Percentiles rank a stretch among this genome's conserved stretches.
These are phyloP conservation scores for Mortierella sp. DNA, from an alignment of 371 early-diverging fungal species.

Conservation along the genomic window DNA sequence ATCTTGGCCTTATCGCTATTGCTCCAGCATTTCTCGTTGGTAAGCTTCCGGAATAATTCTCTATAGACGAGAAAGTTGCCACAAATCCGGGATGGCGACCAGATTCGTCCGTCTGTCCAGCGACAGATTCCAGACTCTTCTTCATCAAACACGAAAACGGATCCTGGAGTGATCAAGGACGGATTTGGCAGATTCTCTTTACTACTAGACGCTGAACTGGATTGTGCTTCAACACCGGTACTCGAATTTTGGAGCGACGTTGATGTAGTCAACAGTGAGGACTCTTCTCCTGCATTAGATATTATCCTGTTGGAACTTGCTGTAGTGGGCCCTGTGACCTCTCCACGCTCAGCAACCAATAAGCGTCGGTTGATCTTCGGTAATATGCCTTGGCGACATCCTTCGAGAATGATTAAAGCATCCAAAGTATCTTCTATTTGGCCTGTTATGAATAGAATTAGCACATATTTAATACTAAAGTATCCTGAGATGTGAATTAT, in stretches of 20 bases:
- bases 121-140: constrained; percentile 87
- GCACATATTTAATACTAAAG: not conserved
- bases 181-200: constrained; percentile 3
- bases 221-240: not conserved
- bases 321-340: constrained; percentile 63
- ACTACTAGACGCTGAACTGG: not conserved
- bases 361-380: constrained; percentile 81
- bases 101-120: constrained; percentile 92
- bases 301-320: not conserved
- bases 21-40: constrained; percentile 40
- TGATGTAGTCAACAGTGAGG: not conserved
- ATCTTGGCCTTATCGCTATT: constrained; percentile 28
- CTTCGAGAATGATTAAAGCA: constrained; percentile 87
- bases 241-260: too few species aligned
- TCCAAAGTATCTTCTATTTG: constrained; percentile 84
- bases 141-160: constrained; percentile 91
- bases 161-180: constrained; percentile 61
- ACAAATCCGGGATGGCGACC: constrained; percentile 87
- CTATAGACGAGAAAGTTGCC: constrained; percentile 84
- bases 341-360: constrained; percentile 48
- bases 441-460: constrained; percentile 53
- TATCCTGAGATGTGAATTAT: too few species aligned
- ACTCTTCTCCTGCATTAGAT: not conserved
- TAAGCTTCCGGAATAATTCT: constrained; percentile 72
- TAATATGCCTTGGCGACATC: constrained; percentile 78